A percentile compares a stretch with the other conserved stretches of the same genome.
These are phyloP conservation scores for Taxillus chinensis DNA, from an alignment of 164 flowering plant species.

Conservation along the genomic window DNA sequence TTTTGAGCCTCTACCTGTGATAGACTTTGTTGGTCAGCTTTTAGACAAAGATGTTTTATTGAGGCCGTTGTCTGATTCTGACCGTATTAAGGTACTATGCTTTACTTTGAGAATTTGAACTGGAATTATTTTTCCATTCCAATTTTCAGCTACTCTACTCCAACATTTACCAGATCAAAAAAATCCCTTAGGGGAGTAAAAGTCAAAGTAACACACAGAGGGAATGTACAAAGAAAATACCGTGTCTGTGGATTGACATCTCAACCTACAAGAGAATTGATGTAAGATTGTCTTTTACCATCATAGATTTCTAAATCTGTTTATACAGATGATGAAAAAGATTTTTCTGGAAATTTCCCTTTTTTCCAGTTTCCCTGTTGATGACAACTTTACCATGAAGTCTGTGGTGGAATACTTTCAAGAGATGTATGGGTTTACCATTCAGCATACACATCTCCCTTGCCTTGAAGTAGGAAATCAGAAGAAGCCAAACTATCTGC, in stretches of 20 bases:
- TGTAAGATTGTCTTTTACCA: conserved; percentile 27
- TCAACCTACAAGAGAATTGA: conserved; percentile 74
- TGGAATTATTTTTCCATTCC: neutral
- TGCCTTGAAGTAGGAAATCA: conserved; percentile 66
- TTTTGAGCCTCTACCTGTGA: conserved; percentile 71
- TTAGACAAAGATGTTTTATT: conserved; percentile 51
- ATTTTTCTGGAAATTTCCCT: neutral
- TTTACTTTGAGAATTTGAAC: neutral
- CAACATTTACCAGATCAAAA: conserved; percentile 37
- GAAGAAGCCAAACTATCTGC: conserved; percentile 64
- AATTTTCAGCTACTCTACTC: neutral
- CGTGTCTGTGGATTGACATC: conserved; percentile 76
- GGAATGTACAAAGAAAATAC: conserved; percentile 60
- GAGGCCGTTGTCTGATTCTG: conserved; percentile 59
- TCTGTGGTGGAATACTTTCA: conserved; percentile 62
- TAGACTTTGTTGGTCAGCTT: conserved; percentile 71
- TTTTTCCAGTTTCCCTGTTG: conserved; percentile 40
- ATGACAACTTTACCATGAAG: conserved; percentile 50
- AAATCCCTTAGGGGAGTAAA: conserved; percentile 76
- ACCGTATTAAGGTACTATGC: conserved; percentile 50
- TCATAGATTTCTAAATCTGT: neutral
- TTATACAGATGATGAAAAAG: too few species aligned
- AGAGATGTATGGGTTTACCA: conserved; percentile 64
- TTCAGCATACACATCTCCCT: conserved; percentile 53
- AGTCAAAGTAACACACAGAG: conserved; percentile 81